Percentiles rank a stretch among this genome's conserved stretches.
Evolutionary conservation across 1,139 yeast species (phyloP).

Genomic region (Taiozyma onychis): DNA sequence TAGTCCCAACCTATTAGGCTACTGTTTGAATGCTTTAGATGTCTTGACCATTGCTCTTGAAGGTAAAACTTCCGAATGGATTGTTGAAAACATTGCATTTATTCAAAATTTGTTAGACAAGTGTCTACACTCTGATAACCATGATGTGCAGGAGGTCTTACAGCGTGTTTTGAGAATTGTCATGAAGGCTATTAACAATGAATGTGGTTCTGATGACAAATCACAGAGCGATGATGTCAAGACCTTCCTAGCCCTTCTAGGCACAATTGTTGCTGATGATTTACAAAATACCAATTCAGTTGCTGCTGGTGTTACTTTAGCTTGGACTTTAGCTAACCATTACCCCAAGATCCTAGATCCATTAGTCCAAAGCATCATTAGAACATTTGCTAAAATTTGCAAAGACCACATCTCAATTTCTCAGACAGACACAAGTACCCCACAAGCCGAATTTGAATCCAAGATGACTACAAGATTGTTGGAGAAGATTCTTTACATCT

Average conservation of each 20-base stretch:
- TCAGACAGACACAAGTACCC: slow-evolving; percentile 34
- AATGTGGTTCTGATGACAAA: slow-evolving; percentile 40
- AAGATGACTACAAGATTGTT: slow-evolving; percentile 71
- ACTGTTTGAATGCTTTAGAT: slow-evolving; percentile 85
- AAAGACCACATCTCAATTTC: slow-evolving; percentile 82
- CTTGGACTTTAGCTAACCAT: slow-evolving; percentile 75
- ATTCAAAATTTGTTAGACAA: slow-evolving; percentile 75
- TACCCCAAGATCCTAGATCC: slow-evolving; percentile 72
- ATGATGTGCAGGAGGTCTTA: slow-evolving; percentile 74
- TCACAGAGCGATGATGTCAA: slow-evolving; percentile 58
- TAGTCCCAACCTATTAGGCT: slow-evolving; percentile 51
- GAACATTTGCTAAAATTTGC: slow-evolving; percentile 82
- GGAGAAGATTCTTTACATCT: slow-evolving; percentile 70
- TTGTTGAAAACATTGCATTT: slow-evolving; percentile 58
- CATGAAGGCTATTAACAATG: slow-evolving; percentile 51
- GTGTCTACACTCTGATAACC: slow-evolving; percentile 77
- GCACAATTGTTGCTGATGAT: slow-evolving; percentile 75
- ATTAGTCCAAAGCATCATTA: slow-evolving; percentile 69
- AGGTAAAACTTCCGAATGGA: slow-evolving; percentile 75
- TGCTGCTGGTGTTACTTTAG: slow-evolving; percentile 85
- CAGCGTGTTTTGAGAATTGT: slow-evolving; percentile 69
- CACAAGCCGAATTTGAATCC: slow-evolving; percentile 58
- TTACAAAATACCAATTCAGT: slow-evolving; percentile 75
- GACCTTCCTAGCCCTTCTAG: slow-evolving; percentile 55
- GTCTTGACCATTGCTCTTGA: slow-evolving; percentile 82